Base-by-base conservation (phyloP, 768 basidiomycete genomes). In the Tephrocybe sp. region DNA sequence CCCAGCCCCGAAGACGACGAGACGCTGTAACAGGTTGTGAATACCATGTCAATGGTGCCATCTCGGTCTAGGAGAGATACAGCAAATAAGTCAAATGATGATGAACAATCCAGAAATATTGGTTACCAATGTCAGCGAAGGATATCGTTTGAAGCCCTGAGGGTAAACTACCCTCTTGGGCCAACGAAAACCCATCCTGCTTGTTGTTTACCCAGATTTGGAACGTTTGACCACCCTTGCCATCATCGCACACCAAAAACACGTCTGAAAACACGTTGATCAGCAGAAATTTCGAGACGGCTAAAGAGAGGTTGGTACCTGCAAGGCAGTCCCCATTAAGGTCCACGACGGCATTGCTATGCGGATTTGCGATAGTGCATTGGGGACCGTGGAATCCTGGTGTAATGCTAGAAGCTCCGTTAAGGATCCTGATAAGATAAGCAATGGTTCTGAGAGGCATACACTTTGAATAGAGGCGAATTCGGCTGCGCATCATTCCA, bases 141-240 rank as follows among this genome's bases (percentile, higher is more conserved):
- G 86, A 79, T 22, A 98, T 79, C 0, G 84, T 71, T 55, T 91
- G 92, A 3, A 82, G 75, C 0, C 89, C 93, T 23, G 74, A 55
- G 2, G 97, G 97, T 15, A 98, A 74, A 11, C 71, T 57, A 6
- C 85, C 87, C 45, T 79, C 68, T 49, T 82, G 82, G 0, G 84
- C 81, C 2, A 94, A 73, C 2, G 70, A 69, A 66, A 90, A 97
- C 0, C 89, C 90, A 16, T 77, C 68, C 18, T 76, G 73, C 61
- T 94, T 93, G 59, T 86, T 75, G 63, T 97, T 97, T 15, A 88
- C 68, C 94, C 95, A 99, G 41, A 98, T 87, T 64, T 98, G 94
- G 66, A 85, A 95, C 1, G 76, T 81, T 63, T 78, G 78, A 21
- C 64, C 64, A n/a, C 75, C 75, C 30, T 66, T 71, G 0, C 79